These are phyloP conservation scores for Botrytis squamosa DNA, from an alignment of 2,329 filamentous ascomycete genomes.

Conservation along the genomic window DNA sequence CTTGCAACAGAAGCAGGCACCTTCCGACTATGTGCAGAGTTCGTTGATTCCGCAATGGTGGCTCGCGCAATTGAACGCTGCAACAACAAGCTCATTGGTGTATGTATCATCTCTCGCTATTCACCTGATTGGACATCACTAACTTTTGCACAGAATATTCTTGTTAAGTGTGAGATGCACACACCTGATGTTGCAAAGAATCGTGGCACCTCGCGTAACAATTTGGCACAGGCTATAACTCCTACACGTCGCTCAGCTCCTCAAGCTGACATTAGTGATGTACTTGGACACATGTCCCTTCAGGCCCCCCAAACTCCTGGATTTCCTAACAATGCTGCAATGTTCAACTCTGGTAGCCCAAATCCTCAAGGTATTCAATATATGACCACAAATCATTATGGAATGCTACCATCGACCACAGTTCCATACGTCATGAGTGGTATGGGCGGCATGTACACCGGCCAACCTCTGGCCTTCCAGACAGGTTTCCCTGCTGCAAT, in stretches of 20 bases:
- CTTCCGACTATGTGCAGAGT: slow-evolving; percentile 53
- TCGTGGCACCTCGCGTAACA: slow-evolving; percentile 2
- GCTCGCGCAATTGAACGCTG: slow-evolving; percentile 44
- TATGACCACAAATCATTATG: slow-evolving; percentile 17
- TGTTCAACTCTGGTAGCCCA: slow-evolving; percentile 19
- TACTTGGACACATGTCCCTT: slow-evolving; percentile 19
- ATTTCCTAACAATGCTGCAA: slow-evolving; percentile 7
- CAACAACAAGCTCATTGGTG: slow-evolving; percentile 39
- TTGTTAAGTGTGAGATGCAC: slow-evolving; percentile 22
- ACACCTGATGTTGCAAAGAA: slow-evolving; percentile 22
- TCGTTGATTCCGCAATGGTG: slow-evolving; percentile 50
- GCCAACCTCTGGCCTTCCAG: slow-evolving; percentile 14
- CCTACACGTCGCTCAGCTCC: slow-evolving; percentile 23
- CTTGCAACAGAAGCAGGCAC: slow-evolving; percentile 43
- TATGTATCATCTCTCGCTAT: background rate
- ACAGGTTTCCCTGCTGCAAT: slow-evolving; percentile 7
- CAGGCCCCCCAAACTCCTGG: slow-evolving; percentile 19
- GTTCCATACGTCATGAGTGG: slow-evolving; percentile 14
- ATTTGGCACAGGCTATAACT: slow-evolving; percentile 7
- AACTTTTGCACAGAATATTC: slow-evolving; percentile 20
- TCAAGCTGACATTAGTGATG: slow-evolving; percentile 16
- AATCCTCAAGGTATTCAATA: slow-evolving; percentile 21
- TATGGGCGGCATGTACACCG: slow-evolving; percentile 21
- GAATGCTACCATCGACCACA: slow-evolving; percentile 9
- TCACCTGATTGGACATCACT: background rate